Evolutionary conservation across 306 rosid genomes (phyloP), one percentile per base, ranked within the genome.

Genomic region (Prinsepia uniflora): DNA sequence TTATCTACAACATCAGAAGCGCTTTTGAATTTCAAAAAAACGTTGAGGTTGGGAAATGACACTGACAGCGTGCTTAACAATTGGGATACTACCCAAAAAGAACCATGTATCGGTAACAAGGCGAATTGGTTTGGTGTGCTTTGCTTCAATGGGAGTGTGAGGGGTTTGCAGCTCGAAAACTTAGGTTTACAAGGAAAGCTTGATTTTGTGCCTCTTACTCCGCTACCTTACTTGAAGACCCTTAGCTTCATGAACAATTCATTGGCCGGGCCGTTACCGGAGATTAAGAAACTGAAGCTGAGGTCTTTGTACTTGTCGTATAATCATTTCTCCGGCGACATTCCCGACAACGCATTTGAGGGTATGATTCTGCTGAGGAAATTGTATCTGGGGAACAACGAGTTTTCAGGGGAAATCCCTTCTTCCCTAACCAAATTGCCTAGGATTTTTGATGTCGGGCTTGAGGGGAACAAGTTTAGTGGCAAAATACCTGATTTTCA

Each of bases 241-340:
- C 3, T 94, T 7, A 86, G 96, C 84, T 70, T 94, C 52, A 87
- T 85, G 99, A 94, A 91, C 79, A 94, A 94, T 65, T 82, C 95
- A 7, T 85, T 94, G 66, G 76, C 52, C 11, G 99, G 99, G 15
- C 75, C 88, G 8, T 61, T 87, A 67, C 99, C 99, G 0, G 56
- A 76, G 36, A 6, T 94, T 1, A 83, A 72, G 54, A 47, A 54
- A 67, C 53, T 91, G 3, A 71, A 60, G 46, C 52, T 94, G 53
- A 85, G 77, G 65, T 79, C 96, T 6, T 48, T 91, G 15, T 91
- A 64, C 75, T 58, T 94, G 57, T 86, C 96, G 4, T 82, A 75
- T 34, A 94, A 94, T 39, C 96, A 87, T 69, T 89, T 94, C 69
- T 83, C 85, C 0, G 99, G 96, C 1, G 69, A 63, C 45, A 91